Evolutionary conservation across 306 rosid species (phyloP).

Genomic region (Boehmeria nivea): DNA sequence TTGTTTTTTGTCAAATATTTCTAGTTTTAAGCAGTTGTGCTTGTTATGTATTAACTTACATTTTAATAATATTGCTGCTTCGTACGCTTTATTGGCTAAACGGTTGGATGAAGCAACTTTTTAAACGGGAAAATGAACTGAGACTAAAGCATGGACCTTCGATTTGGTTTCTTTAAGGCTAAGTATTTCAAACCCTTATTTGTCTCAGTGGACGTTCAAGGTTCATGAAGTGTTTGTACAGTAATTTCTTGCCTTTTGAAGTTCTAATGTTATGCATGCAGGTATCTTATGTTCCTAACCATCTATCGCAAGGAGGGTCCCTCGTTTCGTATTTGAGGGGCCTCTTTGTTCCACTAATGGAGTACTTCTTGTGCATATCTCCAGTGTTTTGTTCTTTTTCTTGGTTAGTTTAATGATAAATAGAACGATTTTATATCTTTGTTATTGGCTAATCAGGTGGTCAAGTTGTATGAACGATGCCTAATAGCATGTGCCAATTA

Average conservation of each 20-base stretch:
- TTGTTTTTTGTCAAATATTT: conserved; percentile 24
- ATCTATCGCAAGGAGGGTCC: conserved; percentile 99
- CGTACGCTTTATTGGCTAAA: conserved; percentile 88
- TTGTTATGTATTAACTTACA: conserved; percentile 63
- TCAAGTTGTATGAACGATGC: conserved; percentile 93
- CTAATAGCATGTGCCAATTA: conserved; percentile 97
- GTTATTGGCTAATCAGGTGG: conserved; percentile 52
- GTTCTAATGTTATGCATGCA: conserved; percentile 99
- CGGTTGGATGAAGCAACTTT: conserved; percentile 94
- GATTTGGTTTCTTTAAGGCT: conserved; percentile 97
- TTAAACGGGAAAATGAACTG: conserved; percentile 95
- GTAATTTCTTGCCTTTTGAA: conserved; percentile 66
- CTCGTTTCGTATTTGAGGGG: conserved; percentile 95
- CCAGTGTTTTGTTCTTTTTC: conserved; percentile 40
- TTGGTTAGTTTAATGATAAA: conserved; percentile 25
- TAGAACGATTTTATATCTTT: not conserved
- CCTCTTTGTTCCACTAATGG: conserved; percentile 91
- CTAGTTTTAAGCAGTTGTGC: conserved; percentile 35
- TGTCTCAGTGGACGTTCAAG: conserved; percentile 79
- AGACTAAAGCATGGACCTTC: conserved; percentile 99
- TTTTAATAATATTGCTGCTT: conserved; percentile 68
- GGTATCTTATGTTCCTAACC: conserved; percentile 95
- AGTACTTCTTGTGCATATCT: conserved; percentile 87
- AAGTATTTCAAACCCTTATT: conserved; percentile 97
- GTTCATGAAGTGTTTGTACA: conserved; percentile 80